Conservation (phyloP, 202 grass and related monocot genomes). For the Dendrocalamus latiflorus region DNA sequence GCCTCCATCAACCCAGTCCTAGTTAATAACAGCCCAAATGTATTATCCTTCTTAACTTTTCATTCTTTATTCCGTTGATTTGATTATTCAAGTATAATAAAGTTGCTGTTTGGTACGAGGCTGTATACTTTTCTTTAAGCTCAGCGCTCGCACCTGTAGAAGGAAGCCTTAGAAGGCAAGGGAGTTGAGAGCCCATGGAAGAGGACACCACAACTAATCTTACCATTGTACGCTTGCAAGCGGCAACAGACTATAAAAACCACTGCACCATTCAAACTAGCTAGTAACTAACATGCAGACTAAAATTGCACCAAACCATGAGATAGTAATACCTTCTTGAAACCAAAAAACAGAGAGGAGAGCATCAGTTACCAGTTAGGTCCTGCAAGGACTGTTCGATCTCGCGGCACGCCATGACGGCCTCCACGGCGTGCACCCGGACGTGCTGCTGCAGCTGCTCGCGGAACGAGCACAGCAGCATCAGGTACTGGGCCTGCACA, state of each 20-base stretch:
- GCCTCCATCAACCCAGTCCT: background rate
- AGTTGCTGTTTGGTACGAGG: background rate
- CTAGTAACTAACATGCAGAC: background rate
- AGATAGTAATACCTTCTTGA: background rate
- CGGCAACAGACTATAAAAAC: background rate
- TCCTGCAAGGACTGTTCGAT: constrained; percentile 96
- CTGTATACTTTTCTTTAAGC: background rate
- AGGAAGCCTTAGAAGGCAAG: constrained; percentile 31
- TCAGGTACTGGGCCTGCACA: constrained; percentile 78
- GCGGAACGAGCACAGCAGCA: constrained; percentile 90
- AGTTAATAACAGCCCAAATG: background rate
- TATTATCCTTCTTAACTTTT: background rate
- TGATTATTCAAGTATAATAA: background rate
- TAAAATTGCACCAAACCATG: background rate
- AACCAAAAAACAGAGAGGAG: too few species aligned
- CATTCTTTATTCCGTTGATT: background rate
- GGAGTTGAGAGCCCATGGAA: background rate
- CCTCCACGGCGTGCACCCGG: constrained; percentile 98
- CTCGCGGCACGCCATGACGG: constrained; percentile 97
- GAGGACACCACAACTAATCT: constrained; percentile 27
- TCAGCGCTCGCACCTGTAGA: background rate
- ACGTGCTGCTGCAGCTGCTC: constrained; percentile 99
- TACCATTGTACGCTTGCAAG: background rate
- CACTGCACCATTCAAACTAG: constrained; percentile 2
- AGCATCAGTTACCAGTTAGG: too few species aligned